Evolutionary conservation across 345 rosid species (phyloP).

Genomic region (Noccaea bulbosa): DNA sequence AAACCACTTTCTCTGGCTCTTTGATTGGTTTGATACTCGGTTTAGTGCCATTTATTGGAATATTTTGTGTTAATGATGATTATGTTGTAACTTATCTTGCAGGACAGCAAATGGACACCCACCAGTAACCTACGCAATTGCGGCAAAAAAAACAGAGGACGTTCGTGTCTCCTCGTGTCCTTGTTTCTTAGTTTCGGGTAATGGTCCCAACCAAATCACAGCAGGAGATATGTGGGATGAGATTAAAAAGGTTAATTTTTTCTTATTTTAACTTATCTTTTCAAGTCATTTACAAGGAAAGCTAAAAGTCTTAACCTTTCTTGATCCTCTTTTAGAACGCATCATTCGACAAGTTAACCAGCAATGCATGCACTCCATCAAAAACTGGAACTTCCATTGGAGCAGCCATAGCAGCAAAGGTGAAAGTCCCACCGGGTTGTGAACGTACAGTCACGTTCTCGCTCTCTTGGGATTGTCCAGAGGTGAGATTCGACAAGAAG

Average conservation of each 20-base stretch:
- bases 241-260: constrained; percentile 67
- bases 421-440: constrained; percentile 70
- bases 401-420: constrained; percentile 87
- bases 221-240: constrained; percentile 96
- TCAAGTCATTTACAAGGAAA: constrained; percentile 6
- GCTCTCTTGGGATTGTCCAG: constrained; percentile 96
- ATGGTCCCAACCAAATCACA: constrained; percentile 49
- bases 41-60: not conserved
- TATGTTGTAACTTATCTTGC: constrained; percentile 31
- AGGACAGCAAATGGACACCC: constrained; percentile 79
- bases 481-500: constrained; percentile 66
- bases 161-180: constrained; percentile 78
- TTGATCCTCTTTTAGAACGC: constrained; percentile 52
- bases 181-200: constrained; percentile 65
- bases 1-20: constrained; percentile 34
- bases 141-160: constrained; percentile 68
- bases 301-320: not conserved
- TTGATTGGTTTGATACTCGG: not conserved
- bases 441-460: constrained; percentile 73
- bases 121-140: constrained; percentile 64
- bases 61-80: not conserved
- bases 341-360: constrained; percentile 65
- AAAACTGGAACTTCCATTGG: constrained; percentile 88
- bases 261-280: not conserved
- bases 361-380: constrained; percentile 54